These are phyloP conservation scores for Glomus cerebriforme DNA, from an alignment of 192 early-diverging fungal species.

Conservation along the genomic window DNA sequence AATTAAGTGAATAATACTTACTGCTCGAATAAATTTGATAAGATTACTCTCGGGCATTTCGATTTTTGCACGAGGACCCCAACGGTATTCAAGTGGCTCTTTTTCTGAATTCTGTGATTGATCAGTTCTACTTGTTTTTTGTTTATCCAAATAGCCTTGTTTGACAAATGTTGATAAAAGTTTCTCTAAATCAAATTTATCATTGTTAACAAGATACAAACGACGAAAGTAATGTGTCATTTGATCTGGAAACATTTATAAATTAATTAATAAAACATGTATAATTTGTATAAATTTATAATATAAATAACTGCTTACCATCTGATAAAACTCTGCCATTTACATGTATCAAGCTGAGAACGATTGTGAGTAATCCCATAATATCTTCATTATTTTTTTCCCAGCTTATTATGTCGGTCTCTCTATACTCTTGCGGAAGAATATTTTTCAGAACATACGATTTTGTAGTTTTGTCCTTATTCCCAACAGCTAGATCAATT, in stretches of 20 bases:
- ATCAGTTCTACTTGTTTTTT: conserved; percentile 39
- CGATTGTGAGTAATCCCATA: conserved; percentile 59
- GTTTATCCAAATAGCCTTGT: conserved; percentile 53
- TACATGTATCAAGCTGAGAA: conserved; percentile 61
- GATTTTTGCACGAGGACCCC: conserved; percentile 63
- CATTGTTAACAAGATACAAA: conserved; percentile 34
- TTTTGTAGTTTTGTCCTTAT: conserved; percentile 30
- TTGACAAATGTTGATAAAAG: conserved; percentile 46
- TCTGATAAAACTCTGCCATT: conserved; percentile 49
- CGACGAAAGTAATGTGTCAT: conserved; percentile 39
- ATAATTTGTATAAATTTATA: background rate
- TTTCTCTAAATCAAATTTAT: conserved; percentile 41
- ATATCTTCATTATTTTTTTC: conserved; percentile 38
- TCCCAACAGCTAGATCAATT: background rate
- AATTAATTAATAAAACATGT: background rate
- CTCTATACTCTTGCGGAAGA: conserved; percentile 40
- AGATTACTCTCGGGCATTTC: conserved; percentile 58
- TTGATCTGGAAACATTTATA: conserved; percentile 30
- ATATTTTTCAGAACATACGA: conserved; percentile 49
- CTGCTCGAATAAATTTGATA: conserved; percentile 56
- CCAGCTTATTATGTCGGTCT: conserved; percentile 41
- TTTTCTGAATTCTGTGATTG: conserved; percentile 40
- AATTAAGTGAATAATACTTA: conserved; percentile 33
- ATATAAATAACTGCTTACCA: conserved; percentile 36
- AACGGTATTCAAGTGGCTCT: conserved; percentile 47